Evolutionary conservation across 768 basidiomycete species (phyloP), one percentile per base, ranked within the genome.

Genomic region (Favolaschia claudopus): DNA sequence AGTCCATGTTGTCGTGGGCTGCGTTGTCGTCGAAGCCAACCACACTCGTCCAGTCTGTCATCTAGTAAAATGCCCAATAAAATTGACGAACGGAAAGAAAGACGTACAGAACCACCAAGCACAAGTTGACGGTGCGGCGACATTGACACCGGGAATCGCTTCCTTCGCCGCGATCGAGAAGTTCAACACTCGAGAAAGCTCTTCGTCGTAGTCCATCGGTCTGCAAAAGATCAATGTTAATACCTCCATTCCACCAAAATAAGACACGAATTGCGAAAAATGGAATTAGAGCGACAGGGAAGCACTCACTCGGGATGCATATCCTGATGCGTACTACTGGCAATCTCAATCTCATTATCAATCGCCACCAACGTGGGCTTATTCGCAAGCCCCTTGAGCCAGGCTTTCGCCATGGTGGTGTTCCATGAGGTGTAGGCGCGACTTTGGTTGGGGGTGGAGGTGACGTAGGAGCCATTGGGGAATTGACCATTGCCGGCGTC

Each of bases 271-370:
- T 29, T 36, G 36, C n/a, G n/a, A n/a, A 29, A 46, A 20, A 45
- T 49, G 32, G 22, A 27, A 49, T 22, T 10, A 6, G 19, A 20
- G 51, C 7, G 17, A 25, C 28, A 25, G 10, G 20, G 24, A n/a
- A n/a, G 4, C 3, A 64, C 75, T 34, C 68, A 80, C 79, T 58
- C 62, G 2, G 84, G 82, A 64, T 85, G 84, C 82, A 85, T 85
- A 60, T 85, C 84, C 67, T 82, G 80, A 64, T 85, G 84, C 17
- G 84, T 85, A 59, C 65, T 79, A 47, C 71, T 70, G 14, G 84
- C 80, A 50, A 85, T 85, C 66, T 85, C 84, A 15, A 85, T 85
- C 67, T 85, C 84, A 65, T 85, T 85, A 66, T 85, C 84, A 53
- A 85, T 74, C 6, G 80, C 72, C 14, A 83, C 76, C 40, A 84